Evolutionary conservation across 352 stramenopile species (phyloP), one percentile per base, ranked within the genome.

Genomic region (Phytophthora capsici): DNA sequence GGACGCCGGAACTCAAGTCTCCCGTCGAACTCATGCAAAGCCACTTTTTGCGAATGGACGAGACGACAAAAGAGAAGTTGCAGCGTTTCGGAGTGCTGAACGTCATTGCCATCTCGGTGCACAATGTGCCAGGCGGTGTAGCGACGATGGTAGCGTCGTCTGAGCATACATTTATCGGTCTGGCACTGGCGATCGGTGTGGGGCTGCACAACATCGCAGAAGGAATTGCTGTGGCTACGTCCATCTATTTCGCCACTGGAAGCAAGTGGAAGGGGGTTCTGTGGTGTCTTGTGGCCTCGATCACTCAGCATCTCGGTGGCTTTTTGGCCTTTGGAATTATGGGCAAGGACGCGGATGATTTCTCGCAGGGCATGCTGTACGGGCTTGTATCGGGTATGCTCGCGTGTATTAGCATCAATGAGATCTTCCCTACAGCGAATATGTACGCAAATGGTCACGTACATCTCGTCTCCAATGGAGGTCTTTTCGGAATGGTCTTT

Each of bases 71-170:
- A 37, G 58, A 78, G n/a, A 66, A 61, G 59, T 74, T 98, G 30
- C 73, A 92, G 16, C 78, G 81, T 23, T 91, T 96, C 75, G 91
- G 95, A 22, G 34, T 98, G 1, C 80, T 96, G 41, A 98, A 90
- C 1, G 95, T 91, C 8, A 51, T 98, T 7, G 92, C 96, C 3
- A 98, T 99, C 56, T 88, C 69, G 9, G 71, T 99, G 52, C 97
- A 99, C 83, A 99, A 99, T 70, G 95, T 99, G 46, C 96, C 97
- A 5, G 96, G 98, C 71, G 96, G 96, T 23, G 84, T 99, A 20
- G 96, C 95, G 2, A 98, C 96, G 1, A 99, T 98, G 68, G 91
- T 98, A 25, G 93, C 84, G 0, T 85, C 92, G 13, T 71, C 98
- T 4, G 77, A 93, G 25, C 89, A 98, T 66, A 89, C 93, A 6